Evolutionary conservation across 2,329 filamentous ascomycete species (phyloP).

Genomic region (Mariannaea elegans): DNA sequence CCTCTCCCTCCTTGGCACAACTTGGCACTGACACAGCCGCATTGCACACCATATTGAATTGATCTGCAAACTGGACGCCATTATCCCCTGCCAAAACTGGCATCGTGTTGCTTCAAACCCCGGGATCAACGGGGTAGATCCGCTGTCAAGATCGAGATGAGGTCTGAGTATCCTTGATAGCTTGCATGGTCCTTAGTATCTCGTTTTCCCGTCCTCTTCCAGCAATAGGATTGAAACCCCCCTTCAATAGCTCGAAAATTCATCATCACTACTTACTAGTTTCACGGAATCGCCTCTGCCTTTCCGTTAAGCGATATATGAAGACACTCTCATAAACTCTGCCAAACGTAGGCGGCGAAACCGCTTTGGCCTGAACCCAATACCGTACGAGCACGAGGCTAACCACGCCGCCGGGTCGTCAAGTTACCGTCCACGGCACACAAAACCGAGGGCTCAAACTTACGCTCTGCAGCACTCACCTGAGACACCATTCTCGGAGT

Average conservation of each 20-base stretch:
- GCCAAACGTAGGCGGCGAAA: constrained; percentile 5
- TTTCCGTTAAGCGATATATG: too few species aligned
- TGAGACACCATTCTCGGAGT: constrained; percentile 16
- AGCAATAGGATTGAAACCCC: background rate
- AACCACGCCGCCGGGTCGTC: constrained; percentile 23
- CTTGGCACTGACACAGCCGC: background rate
- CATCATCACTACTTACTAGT: constrained; percentile 13
- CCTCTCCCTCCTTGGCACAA: background rate
- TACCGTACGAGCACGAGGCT: constrained; percentile 24
- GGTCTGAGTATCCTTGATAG: constrained; percentile 29
- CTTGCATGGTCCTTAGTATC: constrained; percentile 4
- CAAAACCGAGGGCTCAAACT: constrained; percentile 26
- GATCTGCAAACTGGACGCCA: constrained; percentile 21
- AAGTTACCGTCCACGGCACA: constrained; percentile 17
- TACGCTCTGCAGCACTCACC: constrained; percentile 12
- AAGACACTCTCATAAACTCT: constrained; percentile 31
- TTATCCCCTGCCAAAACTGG: constrained; percentile 30
- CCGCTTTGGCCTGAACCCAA: constrained; percentile 27
- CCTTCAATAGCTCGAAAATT: background rate
- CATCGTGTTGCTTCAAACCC: constrained; percentile 24
- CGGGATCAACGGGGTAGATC: constrained; percentile 35
- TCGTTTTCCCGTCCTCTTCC: constrained; percentile 7
- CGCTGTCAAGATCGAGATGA: constrained; percentile 32
- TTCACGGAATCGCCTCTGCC: background rate
- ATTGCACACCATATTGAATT: constrained; percentile 15